A percentile compares a stretch with the other conserved stretches of the same genome.
phyloP scores from a whole-genome alignment of 2,329 filamentous ascomycete species.

The Plenodomus biglobosus region DNA sequence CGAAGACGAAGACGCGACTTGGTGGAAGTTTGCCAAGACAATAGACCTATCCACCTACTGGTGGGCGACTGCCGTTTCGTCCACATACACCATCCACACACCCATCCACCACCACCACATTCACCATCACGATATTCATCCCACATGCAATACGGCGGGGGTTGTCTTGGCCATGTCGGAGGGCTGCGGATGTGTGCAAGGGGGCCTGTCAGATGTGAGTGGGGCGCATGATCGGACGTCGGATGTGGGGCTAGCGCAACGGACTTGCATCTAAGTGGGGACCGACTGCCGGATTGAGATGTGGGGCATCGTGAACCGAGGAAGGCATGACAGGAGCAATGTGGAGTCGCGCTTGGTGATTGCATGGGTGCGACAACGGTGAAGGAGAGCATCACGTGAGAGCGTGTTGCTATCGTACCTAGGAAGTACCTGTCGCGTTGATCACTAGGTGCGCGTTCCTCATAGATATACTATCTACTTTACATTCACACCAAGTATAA shows the following conservation, averaged over 20 bases:
- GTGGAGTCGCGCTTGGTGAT: background rate
- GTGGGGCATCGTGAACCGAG: background rate
- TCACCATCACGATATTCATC: background rate
- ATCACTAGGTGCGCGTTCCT: too few relatives aligned
- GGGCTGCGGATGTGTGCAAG: background rate
- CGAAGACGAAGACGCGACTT: background rate
- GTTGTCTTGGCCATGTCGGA: background rate
- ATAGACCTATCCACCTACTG: too few relatives aligned
- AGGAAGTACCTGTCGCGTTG: too few relatives aligned
- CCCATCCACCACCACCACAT: background rate
- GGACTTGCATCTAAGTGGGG: background rate
- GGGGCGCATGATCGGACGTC: conserved; percentile 2
- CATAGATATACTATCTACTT: too few relatives aligned
- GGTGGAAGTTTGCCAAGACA: too few relatives aligned
- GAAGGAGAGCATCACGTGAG: background rate
- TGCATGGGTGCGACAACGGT: background rate
- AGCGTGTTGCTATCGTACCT: background rate
- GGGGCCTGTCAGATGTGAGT: conserved; percentile 1
- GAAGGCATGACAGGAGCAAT: background rate
- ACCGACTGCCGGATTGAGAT: background rate
- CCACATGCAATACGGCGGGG: background rate
- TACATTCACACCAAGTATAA: too few relatives aligned
- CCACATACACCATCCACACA: too few relatives aligned
- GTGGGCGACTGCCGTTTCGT: background rate
- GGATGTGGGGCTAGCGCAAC: conserved; percentile 29